A percentile compares a stretch with the other conserved stretches of the same genome.
phyloP scores from a whole-genome alignment of 805 yeast genomes.

The Kregervanrija pseudodelftensis region DNA sequence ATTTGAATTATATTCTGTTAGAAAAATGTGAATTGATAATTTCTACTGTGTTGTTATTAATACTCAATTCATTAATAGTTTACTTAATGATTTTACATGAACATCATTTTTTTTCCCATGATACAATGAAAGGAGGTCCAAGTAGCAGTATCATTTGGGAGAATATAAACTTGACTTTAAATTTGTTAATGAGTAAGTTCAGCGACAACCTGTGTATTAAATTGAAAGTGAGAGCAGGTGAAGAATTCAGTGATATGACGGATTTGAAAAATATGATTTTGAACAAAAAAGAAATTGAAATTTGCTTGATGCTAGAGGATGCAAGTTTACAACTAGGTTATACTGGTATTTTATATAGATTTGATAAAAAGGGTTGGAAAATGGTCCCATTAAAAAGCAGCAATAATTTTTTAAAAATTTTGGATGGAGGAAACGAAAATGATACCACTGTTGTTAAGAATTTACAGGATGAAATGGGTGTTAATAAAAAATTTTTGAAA shows the following conservation, averaged over 20 bases:
- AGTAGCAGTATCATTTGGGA: slow-evolving; percentile 10
- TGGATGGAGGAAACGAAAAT: background rate
- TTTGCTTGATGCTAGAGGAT: slow-evolving; percentile 15
- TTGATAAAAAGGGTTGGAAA: background rate
- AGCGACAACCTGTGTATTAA: background rate
- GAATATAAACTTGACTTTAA: slow-evolving; percentile 16
- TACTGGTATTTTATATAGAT: background rate
- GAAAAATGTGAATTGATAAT: slow-evolving; percentile 6
- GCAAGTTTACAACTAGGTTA: slow-evolving; percentile 7
- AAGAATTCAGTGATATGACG: too few species aligned
- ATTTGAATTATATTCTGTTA: slow-evolving; percentile 17
- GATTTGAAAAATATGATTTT: background rate
- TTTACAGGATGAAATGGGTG: slow-evolving; percentile 8
- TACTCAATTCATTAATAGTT: slow-evolving; percentile 13
- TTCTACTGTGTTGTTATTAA: slow-evolving; percentile 10
- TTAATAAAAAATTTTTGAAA: slow-evolving; percentile 2
- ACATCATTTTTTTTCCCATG: background rate
- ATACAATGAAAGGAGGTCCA: too few species aligned
- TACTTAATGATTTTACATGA: slow-evolving; percentile 8
- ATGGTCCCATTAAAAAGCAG: slow-evolving; percentile 1
- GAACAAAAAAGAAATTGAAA: slow-evolving; percentile 4
- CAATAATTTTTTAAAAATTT: background rate
- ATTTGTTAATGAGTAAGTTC: slow-evolving; percentile 13
- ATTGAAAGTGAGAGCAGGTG: background rate
- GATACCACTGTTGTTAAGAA: background rate